phyloP scores from a whole-genome alignment of 441 rosid genomes.

The Eruca vesicaria region DNA sequence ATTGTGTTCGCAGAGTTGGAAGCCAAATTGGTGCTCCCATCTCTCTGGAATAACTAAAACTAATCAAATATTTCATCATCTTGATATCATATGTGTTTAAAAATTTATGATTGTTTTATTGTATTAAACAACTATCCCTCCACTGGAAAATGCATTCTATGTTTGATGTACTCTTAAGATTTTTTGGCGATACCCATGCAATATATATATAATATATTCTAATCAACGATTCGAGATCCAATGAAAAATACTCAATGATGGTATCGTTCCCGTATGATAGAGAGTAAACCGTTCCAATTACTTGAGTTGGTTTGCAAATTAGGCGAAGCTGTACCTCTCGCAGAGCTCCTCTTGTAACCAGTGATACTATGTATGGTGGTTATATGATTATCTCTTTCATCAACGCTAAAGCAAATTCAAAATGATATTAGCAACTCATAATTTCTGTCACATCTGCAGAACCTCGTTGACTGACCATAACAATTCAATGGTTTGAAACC shows the following conservation, averaged over 20 bases:
- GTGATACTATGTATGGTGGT: conserved; percentile 4
- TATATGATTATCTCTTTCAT: conserved; percentile 5
- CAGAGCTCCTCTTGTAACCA: too few relatives aligned
- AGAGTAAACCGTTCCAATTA: too few relatives aligned
- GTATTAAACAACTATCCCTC: neutral
- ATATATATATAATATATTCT: too few relatives aligned
- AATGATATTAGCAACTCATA: conserved; percentile 16
- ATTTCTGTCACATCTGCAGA: conserved; percentile 66
- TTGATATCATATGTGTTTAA: neutral
- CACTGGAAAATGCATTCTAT: neutral
- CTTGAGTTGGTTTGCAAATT: too few relatives aligned
- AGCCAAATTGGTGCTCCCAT: neutral
- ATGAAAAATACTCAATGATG: too few relatives aligned
- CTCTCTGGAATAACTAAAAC: neutral
- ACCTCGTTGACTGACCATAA: conserved; percentile 99
- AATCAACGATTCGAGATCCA: too few relatives aligned
- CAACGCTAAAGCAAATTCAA: neutral
- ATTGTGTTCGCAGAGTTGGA: neutral
- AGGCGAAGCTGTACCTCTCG: too few relatives aligned
- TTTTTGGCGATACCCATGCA: neutral
- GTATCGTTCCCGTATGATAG: too few relatives aligned
- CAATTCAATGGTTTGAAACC: conserved; percentile 97
- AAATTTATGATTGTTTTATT: neutral
- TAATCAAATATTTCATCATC: neutral
- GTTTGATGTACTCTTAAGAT: neutral